Evolutionary conservation across 768 basidiomycete genomes (phyloP), one percentile per base, ranked within the genome.

Genomic region (Macrolepiota dolichaula): DNA sequence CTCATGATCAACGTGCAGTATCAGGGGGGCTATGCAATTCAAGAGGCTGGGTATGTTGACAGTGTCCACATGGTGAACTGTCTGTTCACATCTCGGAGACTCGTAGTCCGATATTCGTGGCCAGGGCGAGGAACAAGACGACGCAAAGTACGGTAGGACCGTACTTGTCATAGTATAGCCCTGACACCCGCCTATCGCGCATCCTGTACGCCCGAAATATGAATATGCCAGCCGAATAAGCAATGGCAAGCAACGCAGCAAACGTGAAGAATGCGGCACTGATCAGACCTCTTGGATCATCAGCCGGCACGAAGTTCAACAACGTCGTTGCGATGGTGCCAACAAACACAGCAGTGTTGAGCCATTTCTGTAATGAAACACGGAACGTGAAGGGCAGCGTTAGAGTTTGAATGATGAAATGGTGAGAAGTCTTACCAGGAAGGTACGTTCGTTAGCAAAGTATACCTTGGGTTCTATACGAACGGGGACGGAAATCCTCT

Each of bases 401-500:
- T 36, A 61, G 58, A 65, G 47, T 51, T 15, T 60, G 46, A 36
- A 12, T 22, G 52, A 29, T 55, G 59, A 29, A 49, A 52, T 46
- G 19, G 35, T 27, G 38, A 42, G 13, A 59, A 60, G 25, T 79
- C 93, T 74, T 72, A 92, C 94, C 75, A 96, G 72, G 81, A 95
- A 96, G 13, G 96, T 98, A 63, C 96, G 82, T 74, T 98, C 96
- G 38, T 89, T 88, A 5, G 97, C 97, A 71, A 98, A 99, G 70
- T 96, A 96, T 3, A 97, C 95, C 76, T 99, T 99, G 29, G 97
- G 97, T 73, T 99, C 97, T 51, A 99, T 85, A 57, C 97, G 85
- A n/a, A 99, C 90, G 25, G 96, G 95, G 2, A 98, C 86, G 0
- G 94, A 85, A 60, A 99, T 96, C 65, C 83, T 81, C 79, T 98